Evolutionary conservation across 495 filamentous ascomycete species (phyloP).

Genomic region (Paragyromitra xinjiangensis): DNA sequence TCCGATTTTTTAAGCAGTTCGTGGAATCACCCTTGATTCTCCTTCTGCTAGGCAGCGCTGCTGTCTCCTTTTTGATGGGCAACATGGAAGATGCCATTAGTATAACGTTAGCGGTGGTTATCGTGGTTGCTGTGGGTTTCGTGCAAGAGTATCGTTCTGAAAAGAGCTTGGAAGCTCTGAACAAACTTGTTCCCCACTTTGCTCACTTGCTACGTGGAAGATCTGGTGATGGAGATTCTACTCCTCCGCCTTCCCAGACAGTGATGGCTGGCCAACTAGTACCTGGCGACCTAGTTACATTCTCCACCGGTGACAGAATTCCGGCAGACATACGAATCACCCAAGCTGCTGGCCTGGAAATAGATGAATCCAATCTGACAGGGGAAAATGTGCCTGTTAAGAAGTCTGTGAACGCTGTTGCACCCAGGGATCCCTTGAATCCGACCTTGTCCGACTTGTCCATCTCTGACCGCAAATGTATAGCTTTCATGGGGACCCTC

Average conservation of each 20-base stretch:
- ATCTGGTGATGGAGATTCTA: slow-evolving; percentile 60
- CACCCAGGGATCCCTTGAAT: slow-evolving; percentile 54
- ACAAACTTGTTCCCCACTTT: slow-evolving; percentile 90
- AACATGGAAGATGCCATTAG: slow-evolving; percentile 96
- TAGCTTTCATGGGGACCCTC: slow-evolving; percentile 98
- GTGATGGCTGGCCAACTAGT: slow-evolving; percentile 88
- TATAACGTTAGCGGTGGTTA: slow-evolving; percentile 92
- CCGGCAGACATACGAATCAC: slow-evolving; percentile 97
- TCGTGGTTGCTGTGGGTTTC: slow-evolving; percentile 95
- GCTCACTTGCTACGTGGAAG: slow-evolving; percentile 83
- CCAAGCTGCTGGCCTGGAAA: slow-evolving; percentile 81
- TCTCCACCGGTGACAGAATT: slow-evolving; percentile 94
- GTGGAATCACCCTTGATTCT: slow-evolving; percentile 86
- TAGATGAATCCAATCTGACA: slow-evolving; percentile 97
- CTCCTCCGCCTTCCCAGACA: slow-evolving; percentile 75
- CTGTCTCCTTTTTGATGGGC: slow-evolving; percentile 87
- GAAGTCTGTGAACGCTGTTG: slow-evolving; percentile 74
- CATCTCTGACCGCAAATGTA: slow-evolving; percentile 60
- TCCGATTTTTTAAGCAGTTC: slow-evolving; percentile 96
- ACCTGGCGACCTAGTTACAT: slow-evolving; percentile 88
- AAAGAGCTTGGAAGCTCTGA: slow-evolving; percentile 94
- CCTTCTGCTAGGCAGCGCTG: slow-evolving; percentile 89
- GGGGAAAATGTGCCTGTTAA: slow-evolving; percentile 93
- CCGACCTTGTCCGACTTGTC: slow-evolving; percentile 52
- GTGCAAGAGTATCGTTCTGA: slow-evolving; percentile 98